Percentiles rank a stretch among this genome's conserved stretches.
phyloP scores from a whole-genome alignment of 1,284 basidiomycete genomes.

The Cystobasidium pallidum region DNA sequence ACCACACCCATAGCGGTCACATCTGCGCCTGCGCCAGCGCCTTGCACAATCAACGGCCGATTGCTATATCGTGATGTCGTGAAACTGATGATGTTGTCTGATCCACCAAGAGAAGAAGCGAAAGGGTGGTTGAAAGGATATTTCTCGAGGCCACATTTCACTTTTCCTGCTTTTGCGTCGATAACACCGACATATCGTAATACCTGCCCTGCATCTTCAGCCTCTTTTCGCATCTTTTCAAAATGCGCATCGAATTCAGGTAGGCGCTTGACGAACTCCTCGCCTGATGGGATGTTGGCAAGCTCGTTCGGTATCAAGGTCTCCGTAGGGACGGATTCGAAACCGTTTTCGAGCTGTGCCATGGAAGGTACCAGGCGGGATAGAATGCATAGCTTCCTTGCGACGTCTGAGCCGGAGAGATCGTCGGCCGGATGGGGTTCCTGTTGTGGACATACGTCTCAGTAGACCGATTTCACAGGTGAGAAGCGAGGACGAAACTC shows the following conservation, averaged over 20 bases:
- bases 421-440: slow-evolving; percentile 98
- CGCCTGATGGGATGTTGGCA: slow-evolving; percentile 68
- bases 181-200: slow-evolving; percentile 94
- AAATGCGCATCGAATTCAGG: slow-evolving; percentile 84
- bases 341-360: slow-evolving; percentile 66
- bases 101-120: slow-evolving; percentile 89
- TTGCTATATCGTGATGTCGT: slow-evolving; percentile 79
- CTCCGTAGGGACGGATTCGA: slow-evolving; percentile 75
- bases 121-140: slow-evolving; percentile 89
- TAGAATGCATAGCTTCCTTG: slow-evolving; percentile 93
- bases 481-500: too few species aligned
- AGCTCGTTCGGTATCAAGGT: slow-evolving; percentile 83
- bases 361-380: slow-evolving; percentile 69
- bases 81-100: slow-evolving; percentile 98
- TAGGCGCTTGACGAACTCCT: slow-evolving; percentile 79
- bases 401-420: slow-evolving; percentile 93
- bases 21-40: slow-evolving; percentile 91
- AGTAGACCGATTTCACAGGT: too few species aligned
- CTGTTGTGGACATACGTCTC: slow-evolving; percentile 58
- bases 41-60: slow-evolving; percentile 87
- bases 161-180: slow-evolving; percentile 71
- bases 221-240: slow-evolving; percentile 73
- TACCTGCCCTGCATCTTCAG: slow-evolving; percentile 76
- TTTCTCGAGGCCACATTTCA: slow-evolving; percentile 86
- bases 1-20: slow-evolving; percentile 98